Evolutionary conservation across 1,284 basidiomycete species (phyloP), one percentile per base, ranked within the genome.

Genomic region (Ceratobasidium sp.): DNA sequence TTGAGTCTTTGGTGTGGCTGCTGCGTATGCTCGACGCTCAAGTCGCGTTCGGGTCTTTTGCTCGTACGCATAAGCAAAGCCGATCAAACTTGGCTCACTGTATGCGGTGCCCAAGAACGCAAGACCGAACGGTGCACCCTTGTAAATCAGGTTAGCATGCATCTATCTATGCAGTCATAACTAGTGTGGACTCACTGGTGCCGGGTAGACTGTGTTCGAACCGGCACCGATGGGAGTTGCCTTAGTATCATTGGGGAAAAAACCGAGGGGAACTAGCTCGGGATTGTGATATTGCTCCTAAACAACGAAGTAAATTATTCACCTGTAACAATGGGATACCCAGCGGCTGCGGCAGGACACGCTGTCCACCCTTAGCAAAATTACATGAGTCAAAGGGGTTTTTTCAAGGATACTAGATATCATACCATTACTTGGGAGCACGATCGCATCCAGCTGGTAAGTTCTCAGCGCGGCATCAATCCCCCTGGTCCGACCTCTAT

Each of bases 101-200:
- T 89, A 92, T 3, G 91, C 91, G 0, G 89, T 90, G 3, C 91
- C 90, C n/a, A 92, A 81, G 84, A 93, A 92, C 0, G 90, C 89
- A 1, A 93, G 83, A 0, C 92, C 92, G 66, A 92, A 89, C 0
- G 92, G 92, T 7, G 90, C 86, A 13, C 90, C 89, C 39, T 80
- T 66, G 15, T 23, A n/a, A 53, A 23, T 18, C 15, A 18, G 12
- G 12, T 56, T 23, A 23, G 53, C 53, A 20, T n/a, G 20, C 51
- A 42, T 53, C 1, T 3, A 44, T 23, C 7, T 20, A 46, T 5
- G 18, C 15, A 6, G 13, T n/a, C 5, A 33, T 58, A n/a, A 39
- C 15, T 13, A n/a, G 10, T 20, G 26, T 51, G 40, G 28, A 40
- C 75, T 56, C 26, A 77, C 75, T 23, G 91, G 91, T 0, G 89